A percentile compares a stretch with the other conserved stretches of the same genome.
Evolutionary conservation across 2,329 filamentous ascomycete genomes (phyloP).

Genomic region (Penicillium occitanis): DNA sequence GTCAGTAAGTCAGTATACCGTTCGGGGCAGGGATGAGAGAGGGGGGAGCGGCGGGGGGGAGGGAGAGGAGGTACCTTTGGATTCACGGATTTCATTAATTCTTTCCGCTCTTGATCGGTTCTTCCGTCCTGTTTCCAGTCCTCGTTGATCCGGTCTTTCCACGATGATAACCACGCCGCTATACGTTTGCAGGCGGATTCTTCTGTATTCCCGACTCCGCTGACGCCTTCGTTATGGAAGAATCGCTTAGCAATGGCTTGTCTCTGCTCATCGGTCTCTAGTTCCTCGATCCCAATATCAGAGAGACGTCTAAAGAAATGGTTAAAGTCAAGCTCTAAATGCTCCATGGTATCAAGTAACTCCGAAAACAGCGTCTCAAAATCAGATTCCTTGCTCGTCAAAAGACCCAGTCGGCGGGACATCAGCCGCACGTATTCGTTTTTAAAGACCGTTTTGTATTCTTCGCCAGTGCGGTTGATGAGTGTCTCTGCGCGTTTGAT

Average conservation of each 20-base stretch:
- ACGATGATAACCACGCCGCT: conserved; percentile 76
- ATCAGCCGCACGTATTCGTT: conserved; percentile 87
- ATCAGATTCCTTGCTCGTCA: conserved; percentile 66
- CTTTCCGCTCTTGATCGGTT: conserved; percentile 63
- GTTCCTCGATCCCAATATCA: conserved; percentile 58
- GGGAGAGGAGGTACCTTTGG: conserved; percentile 60
- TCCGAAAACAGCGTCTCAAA: conserved; percentile 81
- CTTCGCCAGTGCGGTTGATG: conserved; percentile 77
- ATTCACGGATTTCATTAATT: conserved; percentile 80
- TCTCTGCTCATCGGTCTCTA: conserved; percentile 65
- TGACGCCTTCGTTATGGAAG: conserved; percentile 73
- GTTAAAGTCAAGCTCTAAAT: conserved; percentile 85
- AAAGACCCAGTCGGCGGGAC: conserved; percentile 74
- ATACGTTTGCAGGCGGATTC: conserved; percentile 66
- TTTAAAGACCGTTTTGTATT: conserved; percentile 84
- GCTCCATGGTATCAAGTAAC: conserved; percentile 76
- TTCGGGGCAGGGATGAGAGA: neutral
- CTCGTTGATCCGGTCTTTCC: conserved; percentile 68
- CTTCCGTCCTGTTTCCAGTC: conserved; percentile 65
- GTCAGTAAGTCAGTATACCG: conserved; percentile 3
- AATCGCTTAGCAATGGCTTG: conserved; percentile 68
- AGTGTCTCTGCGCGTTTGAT: conserved; percentile 78
- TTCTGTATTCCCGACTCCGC: conserved; percentile 59
- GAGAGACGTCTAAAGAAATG: conserved; percentile 86
- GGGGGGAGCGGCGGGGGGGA: neutral